phyloP scores from a whole-genome alignment of 2,329 filamentous ascomycete species.

The Cordyceps farinosa region DNA sequence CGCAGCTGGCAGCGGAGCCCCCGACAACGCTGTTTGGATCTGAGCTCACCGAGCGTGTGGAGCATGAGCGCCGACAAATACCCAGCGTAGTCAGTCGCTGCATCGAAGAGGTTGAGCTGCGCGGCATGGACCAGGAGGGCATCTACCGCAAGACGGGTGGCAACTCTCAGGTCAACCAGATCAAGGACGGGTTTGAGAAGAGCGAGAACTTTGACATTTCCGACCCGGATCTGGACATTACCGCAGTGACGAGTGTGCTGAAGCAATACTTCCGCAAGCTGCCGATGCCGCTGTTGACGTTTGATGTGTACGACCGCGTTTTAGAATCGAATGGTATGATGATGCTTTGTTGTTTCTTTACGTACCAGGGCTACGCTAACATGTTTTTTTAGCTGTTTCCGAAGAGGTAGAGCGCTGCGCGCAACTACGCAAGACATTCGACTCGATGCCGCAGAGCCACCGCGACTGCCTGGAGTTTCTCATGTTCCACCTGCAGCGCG shows the following conservation, averaged over 20 bases:
- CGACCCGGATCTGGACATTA: constrained; percentile 90
- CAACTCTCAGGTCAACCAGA: constrained; percentile 81
- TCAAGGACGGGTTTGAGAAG: constrained; percentile 89
- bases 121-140: constrained; percentile 95
- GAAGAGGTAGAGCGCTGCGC: constrained; percentile 65
- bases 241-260: constrained; percentile 88
- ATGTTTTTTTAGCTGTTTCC: constrained; percentile 50
- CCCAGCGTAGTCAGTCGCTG: constrained; percentile 88
- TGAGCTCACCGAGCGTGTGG: constrained; percentile 79
- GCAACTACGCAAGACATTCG: constrained; percentile 69
- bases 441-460: constrained; percentile 77
- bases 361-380: constrained; percentile 21
- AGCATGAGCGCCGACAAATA: constrained; percentile 84
- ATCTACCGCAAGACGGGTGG: constrained; percentile 98
- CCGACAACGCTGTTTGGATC: constrained; percentile 75
- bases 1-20: constrained; percentile 47
- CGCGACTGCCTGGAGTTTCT: constrained; percentile 89
- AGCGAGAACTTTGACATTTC: constrained; percentile 86
- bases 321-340: constrained; percentile 73
- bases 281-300: constrained; percentile 84
- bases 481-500: constrained; percentile 86
- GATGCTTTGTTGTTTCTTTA: not conserved
- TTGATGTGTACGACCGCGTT: constrained; percentile 84
- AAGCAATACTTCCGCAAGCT: constrained; percentile 98
- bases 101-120: constrained; percentile 92